Evolutionary conservation across 2,329 filamentous ascomycete genomes (phyloP).

Genomic region (Pseudogymnoascus sp.): DNA sequence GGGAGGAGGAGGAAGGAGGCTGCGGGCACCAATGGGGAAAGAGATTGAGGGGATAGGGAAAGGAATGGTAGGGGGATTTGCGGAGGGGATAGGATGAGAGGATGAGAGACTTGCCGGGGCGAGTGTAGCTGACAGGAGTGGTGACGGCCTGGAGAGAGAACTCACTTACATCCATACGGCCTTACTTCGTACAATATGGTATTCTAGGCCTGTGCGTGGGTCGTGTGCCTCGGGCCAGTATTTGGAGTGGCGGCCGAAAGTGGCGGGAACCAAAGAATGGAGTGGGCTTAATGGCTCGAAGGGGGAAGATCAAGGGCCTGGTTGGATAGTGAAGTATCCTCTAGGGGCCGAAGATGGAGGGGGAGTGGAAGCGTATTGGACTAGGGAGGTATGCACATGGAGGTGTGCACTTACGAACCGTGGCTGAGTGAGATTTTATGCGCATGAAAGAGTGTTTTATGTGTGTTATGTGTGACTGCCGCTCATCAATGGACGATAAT

Average conservation of each 20-base stretch:
- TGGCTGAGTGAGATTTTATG: background rate
- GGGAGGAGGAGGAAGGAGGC: background rate
- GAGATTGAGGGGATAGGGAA: background rate
- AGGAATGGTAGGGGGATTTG: background rate
- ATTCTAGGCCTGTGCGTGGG: slow-evolving; percentile 9
- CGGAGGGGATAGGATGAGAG: background rate
- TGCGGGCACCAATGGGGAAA: background rate
- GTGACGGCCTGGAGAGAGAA: background rate
- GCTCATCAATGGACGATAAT: background rate
- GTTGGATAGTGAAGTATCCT: background rate
- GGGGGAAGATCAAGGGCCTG: background rate
- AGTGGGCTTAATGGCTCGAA: background rate
- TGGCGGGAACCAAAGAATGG: background rate
- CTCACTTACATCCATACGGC: background rate
- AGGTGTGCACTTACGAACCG: background rate
- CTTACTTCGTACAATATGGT: background rate
- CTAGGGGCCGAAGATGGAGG: background rate
- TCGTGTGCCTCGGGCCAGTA: background rate
- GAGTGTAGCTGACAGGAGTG: background rate
- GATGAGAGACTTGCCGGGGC: background rate
- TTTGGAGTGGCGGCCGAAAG: background rate
- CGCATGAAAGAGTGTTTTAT: slow-evolving; percentile 1
- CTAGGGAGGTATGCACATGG: background rate
- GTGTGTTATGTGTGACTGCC: background rate
- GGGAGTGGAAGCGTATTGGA: background rate